Percentiles rank a stretch among this genome's conserved stretches.
Evolutionary conservation across 2,329 filamentous ascomycete genomes (phyloP).

Genomic region (Neofusicoccum ribis): DNA sequence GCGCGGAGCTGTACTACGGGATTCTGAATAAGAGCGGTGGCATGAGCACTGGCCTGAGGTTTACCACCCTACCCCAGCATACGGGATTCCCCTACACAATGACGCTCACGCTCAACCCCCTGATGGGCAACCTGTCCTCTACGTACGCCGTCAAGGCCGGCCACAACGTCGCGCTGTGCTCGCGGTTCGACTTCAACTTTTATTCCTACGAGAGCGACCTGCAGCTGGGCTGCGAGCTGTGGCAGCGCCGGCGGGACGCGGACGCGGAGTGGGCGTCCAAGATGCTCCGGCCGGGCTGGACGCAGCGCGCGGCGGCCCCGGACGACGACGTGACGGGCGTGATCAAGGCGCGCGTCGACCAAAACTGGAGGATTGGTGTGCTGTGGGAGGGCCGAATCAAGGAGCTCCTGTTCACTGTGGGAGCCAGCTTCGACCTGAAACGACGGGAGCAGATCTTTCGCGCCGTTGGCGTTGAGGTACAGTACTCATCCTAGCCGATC

Average conservation of each 20-base stretch:
- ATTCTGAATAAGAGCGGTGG: conserved; percentile 92
- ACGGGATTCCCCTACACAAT: conserved; percentile 89
- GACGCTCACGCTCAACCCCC: conserved; percentile 86
- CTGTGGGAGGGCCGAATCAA: conserved; percentile 94
- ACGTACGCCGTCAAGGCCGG: conserved; percentile 91
- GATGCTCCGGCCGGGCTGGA: conserved; percentile 24
- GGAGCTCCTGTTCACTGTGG: conserved; percentile 87
- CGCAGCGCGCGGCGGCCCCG: conserved; percentile 43
- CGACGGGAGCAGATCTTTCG: conserved; percentile 75
- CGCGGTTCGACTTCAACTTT: conserved; percentile 93
- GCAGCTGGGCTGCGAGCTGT: conserved; percentile 88
- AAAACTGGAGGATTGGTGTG: conserved; percentile 80
- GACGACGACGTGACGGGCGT: conserved; percentile 78
- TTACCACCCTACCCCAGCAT: conserved; percentile 79
- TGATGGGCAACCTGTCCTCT: conserved; percentile 90
- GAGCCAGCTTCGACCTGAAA: conserved; percentile 79
- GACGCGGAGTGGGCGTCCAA: conserved; percentile 10
- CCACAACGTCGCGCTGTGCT: conserved; percentile 78
- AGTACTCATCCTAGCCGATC: conserved; percentile 71
- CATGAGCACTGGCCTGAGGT: conserved; percentile 83
- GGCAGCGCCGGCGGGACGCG: conserved; percentile 59
- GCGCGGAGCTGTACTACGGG: conserved; percentile 93
- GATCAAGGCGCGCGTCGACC: conserved; percentile 84
- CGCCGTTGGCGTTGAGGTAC: conserved; percentile 74
- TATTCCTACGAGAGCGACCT: conserved; percentile 97